phyloP scores from a whole-genome alignment of 208 protist genomes.

The Crithidia expoeki region DNA sequence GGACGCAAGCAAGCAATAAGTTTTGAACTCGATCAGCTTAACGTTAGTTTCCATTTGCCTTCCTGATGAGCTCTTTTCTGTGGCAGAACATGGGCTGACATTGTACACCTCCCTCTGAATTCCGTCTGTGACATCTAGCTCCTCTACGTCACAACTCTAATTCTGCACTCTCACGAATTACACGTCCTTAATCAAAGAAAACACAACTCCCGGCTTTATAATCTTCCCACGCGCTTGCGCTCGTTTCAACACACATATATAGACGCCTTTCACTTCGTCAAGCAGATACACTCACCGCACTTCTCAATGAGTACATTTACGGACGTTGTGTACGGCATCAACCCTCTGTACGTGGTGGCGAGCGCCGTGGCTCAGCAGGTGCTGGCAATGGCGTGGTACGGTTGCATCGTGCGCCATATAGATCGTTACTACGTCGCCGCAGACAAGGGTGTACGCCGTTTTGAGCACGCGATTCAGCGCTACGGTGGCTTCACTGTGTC shows the following conservation, averaged over 20 bases:
- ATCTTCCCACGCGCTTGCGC: not conserved
- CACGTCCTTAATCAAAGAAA: too few relatives aligned
- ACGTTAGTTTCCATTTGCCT: too few relatives aligned
- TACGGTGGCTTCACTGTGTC: conserved; percentile 54
- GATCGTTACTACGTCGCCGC: conserved; percentile 82
- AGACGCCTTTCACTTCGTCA: not conserved
- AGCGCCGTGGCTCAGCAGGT: conserved; percentile 69
- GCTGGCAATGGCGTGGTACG: conserved; percentile 81
- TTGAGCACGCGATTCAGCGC: conserved; percentile 75
- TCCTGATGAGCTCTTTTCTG: too few relatives aligned
- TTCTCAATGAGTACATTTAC: conserved; percentile 23
- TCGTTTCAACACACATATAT: not conserved
- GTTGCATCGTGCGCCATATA: conserved; percentile 70
- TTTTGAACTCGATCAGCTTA: too few relatives aligned
- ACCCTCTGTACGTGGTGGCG: conserved; percentile 52
- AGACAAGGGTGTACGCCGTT: conserved; percentile 85
- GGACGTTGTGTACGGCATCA: conserved; percentile 37
- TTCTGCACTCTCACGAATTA: too few relatives aligned
- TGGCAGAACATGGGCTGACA: too few relatives aligned
- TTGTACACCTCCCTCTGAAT: too few relatives aligned
- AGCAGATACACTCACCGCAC: not conserved
- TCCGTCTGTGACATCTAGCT: too few relatives aligned
- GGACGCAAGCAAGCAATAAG: too few relatives aligned
- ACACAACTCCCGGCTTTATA: too few relatives aligned
- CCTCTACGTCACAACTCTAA: too few relatives aligned